A percentile compares a stretch with the other conserved stretches of the same genome.
phyloP scores from a whole-genome alignment of 2,329 filamentous ascomycete species.

The Cadophora malorum region DNA sequence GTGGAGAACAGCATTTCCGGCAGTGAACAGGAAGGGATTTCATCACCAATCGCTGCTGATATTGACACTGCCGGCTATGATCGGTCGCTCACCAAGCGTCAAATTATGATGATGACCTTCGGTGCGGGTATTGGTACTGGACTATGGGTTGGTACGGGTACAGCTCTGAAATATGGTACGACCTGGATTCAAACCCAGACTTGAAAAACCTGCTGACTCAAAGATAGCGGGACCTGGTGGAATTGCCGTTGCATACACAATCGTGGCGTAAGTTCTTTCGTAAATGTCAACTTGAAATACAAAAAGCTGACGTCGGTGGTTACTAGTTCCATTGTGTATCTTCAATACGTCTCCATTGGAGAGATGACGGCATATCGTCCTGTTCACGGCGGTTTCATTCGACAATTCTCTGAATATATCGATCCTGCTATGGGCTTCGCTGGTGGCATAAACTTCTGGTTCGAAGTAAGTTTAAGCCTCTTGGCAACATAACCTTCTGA shows the following conservation, averaged over 20 bases:
- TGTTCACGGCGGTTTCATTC: conserved; percentile 65
- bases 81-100: conserved; percentile 43
- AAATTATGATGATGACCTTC: conserved; percentile 50
- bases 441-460: conserved; percentile 57
- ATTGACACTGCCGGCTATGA: conserved; percentile 19
- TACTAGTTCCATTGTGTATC: conserved; percentile 47
- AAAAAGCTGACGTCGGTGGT: too few species aligned
- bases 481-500: too few species aligned
- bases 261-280: conserved; percentile 22
- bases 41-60: too few species aligned
- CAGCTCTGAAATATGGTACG: conserved; percentile 39
- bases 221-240: conserved; percentile 24
- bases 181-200: not conserved
- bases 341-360: conserved; percentile 61
- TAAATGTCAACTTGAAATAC: not conserved
- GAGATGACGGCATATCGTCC: conserved; percentile 64
- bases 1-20: too few species aligned
- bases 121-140: conserved; percentile 48
- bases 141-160: conserved; percentile 48
- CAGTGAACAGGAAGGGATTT: too few species aligned
- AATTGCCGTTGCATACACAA: conserved; percentile 21
- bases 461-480: not conserved
- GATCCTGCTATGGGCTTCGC: conserved; percentile 61
- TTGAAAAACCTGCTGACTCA: not conserved
- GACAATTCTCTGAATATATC: conserved; percentile 64